Evolutionary conservation across 768 basidiomycete genomes (phyloP).

Genomic region (Ramaria rubella): DNA sequence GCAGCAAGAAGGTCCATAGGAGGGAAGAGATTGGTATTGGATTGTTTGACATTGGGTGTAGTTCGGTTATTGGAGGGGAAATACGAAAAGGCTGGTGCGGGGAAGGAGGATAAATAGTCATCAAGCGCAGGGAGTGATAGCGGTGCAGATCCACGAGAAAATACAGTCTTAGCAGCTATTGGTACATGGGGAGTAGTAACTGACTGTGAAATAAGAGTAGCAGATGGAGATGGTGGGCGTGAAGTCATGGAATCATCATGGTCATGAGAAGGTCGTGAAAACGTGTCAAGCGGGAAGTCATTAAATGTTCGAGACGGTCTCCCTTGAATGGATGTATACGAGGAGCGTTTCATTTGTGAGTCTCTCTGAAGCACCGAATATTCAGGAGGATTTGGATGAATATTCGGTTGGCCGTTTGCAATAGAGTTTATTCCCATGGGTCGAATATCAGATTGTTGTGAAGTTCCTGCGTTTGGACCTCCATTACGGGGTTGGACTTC

Average conservation of each 20-base stretch:
- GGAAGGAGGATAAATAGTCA: slow-evolving; percentile 43
- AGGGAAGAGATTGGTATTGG: slow-evolving; percentile 42
- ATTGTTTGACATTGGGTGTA: slow-evolving; percentile 11
- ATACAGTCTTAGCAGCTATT: slow-evolving; percentile 49
- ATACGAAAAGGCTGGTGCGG: slow-evolving; percentile 36
- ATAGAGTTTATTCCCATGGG: neutral
- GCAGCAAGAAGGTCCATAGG: slow-evolving; percentile 53
- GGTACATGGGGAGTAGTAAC: slow-evolving; percentile 33
- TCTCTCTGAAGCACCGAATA: neutral
- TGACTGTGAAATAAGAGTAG: neutral
- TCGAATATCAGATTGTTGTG: no score
- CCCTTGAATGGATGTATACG: neutral
- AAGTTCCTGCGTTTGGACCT: no score
- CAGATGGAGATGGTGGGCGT: slow-evolving; percentile 12
- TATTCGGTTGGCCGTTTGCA: neutral
- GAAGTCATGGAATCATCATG: slow-evolving; percentile 6
- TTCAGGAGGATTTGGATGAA: neutral
- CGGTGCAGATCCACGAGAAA: slow-evolving; percentile 51
- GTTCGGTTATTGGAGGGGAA: neutral
- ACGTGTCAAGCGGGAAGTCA: slow-evolving; percentile 2
- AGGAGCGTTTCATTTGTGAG: neutral
- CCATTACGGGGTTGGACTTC: no score
- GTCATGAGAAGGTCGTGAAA: slow-evolving; percentile 4
- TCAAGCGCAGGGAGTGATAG: slow-evolving; percentile 60
- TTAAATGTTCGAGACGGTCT: neutral